Evolutionary conservation across 2,329 filamentous ascomycete species (phyloP).

Genomic region (Ophiostoma perfectum): DNA sequence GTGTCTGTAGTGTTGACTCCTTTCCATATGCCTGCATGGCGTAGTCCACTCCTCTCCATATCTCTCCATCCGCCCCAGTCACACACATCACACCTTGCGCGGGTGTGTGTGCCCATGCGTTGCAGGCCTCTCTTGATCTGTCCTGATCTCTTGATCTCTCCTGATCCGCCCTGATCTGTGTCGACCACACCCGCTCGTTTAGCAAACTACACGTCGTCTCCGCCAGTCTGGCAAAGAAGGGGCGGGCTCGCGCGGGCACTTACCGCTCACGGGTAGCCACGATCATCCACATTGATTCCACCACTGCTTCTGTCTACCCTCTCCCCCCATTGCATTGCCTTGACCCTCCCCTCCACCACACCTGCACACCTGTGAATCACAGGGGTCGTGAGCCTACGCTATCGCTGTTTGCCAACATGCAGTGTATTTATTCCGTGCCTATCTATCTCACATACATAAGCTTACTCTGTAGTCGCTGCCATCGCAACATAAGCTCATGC

Average conservation of each 20-base stretch:
- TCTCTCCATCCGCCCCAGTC: neutral
- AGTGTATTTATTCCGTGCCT: neutral
- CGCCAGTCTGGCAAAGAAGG: conserved; percentile 9
- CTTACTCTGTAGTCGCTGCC: too few relatives aligned
- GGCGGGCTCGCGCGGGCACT: conserved; percentile 16
- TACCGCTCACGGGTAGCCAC: conserved; percentile 20
- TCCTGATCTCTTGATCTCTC: neutral
- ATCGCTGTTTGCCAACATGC: neutral
- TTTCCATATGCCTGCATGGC: neutral
- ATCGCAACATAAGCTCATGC: neutral
- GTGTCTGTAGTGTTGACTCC: neutral
- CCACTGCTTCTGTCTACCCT: neutral
- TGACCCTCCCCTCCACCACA: conserved; percentile 2
- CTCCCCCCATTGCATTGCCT: too few relatives aligned
- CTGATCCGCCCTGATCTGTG: too few relatives aligned
- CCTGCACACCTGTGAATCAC: neutral
- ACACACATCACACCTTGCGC: neutral
- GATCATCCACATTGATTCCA: conserved; percentile 10
- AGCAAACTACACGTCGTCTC: neutral
- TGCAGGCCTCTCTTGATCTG: neutral
- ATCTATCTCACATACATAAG: too few relatives aligned
- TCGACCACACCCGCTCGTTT: too few relatives aligned
- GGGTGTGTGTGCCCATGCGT: conserved; percentile 6
- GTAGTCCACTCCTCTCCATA: too few relatives aligned
- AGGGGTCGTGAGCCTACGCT: neutral